Percentiles rank a stretch among this genome's conserved stretches.
Conservation (phyloP, 768 basidiomycete species). For the Pisolithus microcarpus region DNA sequence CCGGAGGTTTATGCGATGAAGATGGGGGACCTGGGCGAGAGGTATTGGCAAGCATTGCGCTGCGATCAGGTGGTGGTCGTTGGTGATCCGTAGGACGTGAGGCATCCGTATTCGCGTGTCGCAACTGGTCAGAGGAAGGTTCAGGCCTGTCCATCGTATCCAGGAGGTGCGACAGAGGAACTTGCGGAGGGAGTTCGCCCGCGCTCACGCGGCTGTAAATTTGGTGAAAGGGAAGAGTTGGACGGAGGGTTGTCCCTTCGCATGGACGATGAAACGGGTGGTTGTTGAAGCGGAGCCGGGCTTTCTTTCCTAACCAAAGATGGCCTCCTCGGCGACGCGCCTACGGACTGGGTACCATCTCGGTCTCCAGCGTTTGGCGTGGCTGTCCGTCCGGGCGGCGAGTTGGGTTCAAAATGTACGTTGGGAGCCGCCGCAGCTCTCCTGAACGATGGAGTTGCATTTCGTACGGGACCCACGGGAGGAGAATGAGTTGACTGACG, state of each 20-base stretch:
- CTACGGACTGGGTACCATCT: slow-evolving; percentile 2
- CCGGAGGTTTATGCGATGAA: slow-evolving; percentile 6
- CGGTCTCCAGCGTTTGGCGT: slow-evolving; percentile 12
- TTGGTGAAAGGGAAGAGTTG: slow-evolving; percentile 7
- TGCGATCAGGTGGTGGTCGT: slow-evolving; percentile 3
- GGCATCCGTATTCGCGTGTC: slow-evolving; percentile 7
- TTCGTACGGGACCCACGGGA: slow-evolving; percentile 11
- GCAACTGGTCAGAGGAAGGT: slow-evolving; percentile 14
- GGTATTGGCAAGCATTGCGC: background rate
- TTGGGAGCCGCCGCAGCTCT: slow-evolving; percentile 18
- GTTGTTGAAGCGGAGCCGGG: background rate
- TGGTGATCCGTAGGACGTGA: slow-evolving; percentile 9
- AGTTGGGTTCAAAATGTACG: background rate
- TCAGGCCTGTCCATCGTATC: slow-evolving; percentile 9
- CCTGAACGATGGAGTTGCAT: slow-evolving; percentile 9
- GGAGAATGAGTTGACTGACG: slow-evolving; percentile 4
- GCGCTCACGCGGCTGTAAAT: slow-evolving; percentile 10
- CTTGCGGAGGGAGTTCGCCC: slow-evolving; percentile 10
- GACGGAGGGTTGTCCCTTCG: slow-evolving; percentile 6
- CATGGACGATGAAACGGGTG: slow-evolving; percentile 7
- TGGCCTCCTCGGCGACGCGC: slow-evolving; percentile 10
- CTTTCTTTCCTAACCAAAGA: slow-evolving; percentile 14
- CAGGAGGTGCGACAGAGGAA: slow-evolving; percentile 8
- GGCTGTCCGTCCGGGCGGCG: slow-evolving; percentile 5
- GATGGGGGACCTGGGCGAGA: background rate